Evolutionary conservation across 2,329 filamentous ascomycete species (phyloP).

Genomic region (Alternaria sp.): DNA sequence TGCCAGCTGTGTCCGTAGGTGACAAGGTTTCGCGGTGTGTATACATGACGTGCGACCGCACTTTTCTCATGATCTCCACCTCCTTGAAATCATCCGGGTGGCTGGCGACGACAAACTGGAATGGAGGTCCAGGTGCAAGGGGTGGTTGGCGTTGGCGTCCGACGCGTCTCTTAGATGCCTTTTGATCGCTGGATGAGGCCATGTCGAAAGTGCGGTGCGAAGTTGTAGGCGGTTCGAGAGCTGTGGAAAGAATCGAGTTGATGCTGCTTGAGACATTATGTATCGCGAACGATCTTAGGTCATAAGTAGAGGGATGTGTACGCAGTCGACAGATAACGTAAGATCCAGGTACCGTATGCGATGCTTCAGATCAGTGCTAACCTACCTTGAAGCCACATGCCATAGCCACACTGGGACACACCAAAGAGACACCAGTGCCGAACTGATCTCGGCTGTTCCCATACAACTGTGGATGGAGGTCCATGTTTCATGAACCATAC

Average conservation of each 20-base stretch:
- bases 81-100: slow-evolving; percentile 44
- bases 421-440: slow-evolving; percentile 1
- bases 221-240: not conserved
- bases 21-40: slow-evolving; percentile 38
- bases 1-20: slow-evolving; percentile 19
- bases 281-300: not conserved
- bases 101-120: slow-evolving; percentile 44
- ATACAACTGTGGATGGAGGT: not conserved
- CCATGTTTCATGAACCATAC: not conserved
- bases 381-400: slow-evolving; percentile 9
- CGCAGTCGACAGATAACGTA: slow-evolving; percentile 5
- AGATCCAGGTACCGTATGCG: slow-evolving; percentile 17
- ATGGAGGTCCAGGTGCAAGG: slow-evolving; percentile 37
- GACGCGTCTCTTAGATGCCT: slow-evolving; percentile 30
- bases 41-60: slow-evolving; percentile 48
- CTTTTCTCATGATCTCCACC: slow-evolving; percentile 40
- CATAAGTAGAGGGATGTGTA: not conserved
- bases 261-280: slow-evolving; percentile 7
- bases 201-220: slow-evolving; percentile 10
- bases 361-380: slow-evolving; percentile 3
- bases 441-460: not conserved
- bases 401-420: slow-evolving; percentile 16
- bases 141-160: slow-evolving; percentile 42
- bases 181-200: slow-evolving; percentile 28
- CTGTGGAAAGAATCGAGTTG: not conserved